Evolutionary conservation across 2,329 filamentous ascomycete species (phyloP).

Genomic region (Sclerotinia nivalis): DNA sequence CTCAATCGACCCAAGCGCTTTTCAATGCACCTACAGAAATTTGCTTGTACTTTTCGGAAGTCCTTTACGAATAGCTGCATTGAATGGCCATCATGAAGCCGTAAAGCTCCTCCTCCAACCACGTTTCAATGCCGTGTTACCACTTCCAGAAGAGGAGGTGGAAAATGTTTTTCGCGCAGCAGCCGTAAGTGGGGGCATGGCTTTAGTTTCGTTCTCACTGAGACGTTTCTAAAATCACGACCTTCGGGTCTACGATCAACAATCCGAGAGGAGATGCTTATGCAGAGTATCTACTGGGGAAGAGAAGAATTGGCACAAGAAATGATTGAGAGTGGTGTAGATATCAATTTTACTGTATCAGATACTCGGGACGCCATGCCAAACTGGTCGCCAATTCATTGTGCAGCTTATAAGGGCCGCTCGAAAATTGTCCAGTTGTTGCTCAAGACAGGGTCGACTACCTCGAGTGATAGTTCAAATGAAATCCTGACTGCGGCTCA

Average conservation of each 20-base stretch:
- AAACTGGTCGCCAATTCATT: background rate
- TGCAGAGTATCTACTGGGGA: background rate
- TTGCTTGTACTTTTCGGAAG: background rate
- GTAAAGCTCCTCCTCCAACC: background rate
- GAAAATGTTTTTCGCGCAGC: background rate
- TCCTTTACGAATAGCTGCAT: background rate
- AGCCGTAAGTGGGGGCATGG: background rate
- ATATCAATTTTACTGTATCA: background rate
- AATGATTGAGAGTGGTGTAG: background rate
- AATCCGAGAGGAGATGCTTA: background rate
- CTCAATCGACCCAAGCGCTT: background rate
- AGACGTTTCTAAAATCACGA: background rate
- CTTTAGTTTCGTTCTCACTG: background rate
- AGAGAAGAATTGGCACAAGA: background rate
- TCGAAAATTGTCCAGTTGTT: background rate
- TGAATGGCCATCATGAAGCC: background rate
- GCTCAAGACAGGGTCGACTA: too few species aligned
- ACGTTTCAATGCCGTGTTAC: background rate
- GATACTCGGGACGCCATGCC: background rate
- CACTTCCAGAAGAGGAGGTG: background rate
- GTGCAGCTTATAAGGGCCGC: background rate
- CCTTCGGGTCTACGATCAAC: background rate
- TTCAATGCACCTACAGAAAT: background rate
- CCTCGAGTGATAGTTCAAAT: too few species aligned
- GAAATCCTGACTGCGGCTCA: background rate